Base-by-base conservation (phyloP, 2,329 filamentous ascomycete species). In the Plenodomus biglobosus region DNA sequence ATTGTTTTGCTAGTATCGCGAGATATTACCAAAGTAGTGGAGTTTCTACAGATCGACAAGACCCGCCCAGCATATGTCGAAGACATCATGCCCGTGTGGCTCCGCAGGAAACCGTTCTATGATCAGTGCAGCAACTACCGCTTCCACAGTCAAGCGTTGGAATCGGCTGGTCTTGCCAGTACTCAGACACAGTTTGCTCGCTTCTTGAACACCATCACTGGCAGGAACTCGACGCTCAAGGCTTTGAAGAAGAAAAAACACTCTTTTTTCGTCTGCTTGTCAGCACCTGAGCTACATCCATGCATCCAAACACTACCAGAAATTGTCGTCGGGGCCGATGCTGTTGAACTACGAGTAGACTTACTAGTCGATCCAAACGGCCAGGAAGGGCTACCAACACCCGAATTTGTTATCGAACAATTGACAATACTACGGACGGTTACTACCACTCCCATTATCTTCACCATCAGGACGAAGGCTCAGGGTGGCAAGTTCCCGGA, bases 231-330 rank as follows among this genome's bases (percentile, higher is more conserved):
- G 77, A 77, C 73, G 58, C 55, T 90, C 36, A 73, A 80, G 36
- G 73, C 80, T 30, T 79, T 86, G 59, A 81, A 78, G 64, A 87
- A 85, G 71, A 82, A 84, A 58, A 72, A 77, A 53, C 83, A 89
- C 40, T 94, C 89, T 17, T 97, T 95, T 77, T 99, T 99, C 62
- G 88, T 97, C 18, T 92, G 92, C 8, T 76, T 99, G 40, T 97
- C 94, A 0, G 77, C 94, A 42, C 89, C 92, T 1, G 83, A 89
- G 58, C 76, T 97, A 15, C 76, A 80, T 10, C 75, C 82, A 17
- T 82, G 85, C 22, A 69, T 84, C 8, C 78, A 85, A 17, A 75
- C 86, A 21, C 78, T 99, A 38, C 84, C 86, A 1, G 78, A 84
- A 42, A 86, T 91, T 37, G 84, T 87, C 11, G 85, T 95, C 35